Evolutionary conservation across 768 basidiomycete species (phyloP).

Genomic region (Lanmaoa rubissima): DNA sequence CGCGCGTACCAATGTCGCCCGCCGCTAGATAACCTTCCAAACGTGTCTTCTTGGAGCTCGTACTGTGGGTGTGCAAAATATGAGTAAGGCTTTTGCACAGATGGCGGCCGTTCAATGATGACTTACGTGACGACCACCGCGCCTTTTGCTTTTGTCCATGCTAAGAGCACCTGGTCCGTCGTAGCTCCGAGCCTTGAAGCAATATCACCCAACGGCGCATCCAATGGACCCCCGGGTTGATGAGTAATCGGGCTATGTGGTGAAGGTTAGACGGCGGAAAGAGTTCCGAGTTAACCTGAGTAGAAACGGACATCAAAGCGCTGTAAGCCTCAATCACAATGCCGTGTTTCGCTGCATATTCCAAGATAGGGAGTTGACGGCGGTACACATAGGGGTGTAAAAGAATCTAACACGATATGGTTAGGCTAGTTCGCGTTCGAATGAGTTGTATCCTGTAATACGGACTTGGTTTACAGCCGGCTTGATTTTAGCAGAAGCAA

Average conservation of each 20-base stretch:
- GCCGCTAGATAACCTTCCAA: constrained; percentile 67
- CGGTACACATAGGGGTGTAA: constrained; percentile 70
- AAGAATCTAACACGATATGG: constrained; percentile 45
- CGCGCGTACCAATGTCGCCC: constrained; percentile 53
- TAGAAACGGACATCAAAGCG: constrained; percentile 49
- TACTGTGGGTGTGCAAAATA: constrained; percentile 33
- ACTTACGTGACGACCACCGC: constrained; percentile 61
- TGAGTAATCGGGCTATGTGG: constrained; percentile 54
- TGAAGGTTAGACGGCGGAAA: neutral
- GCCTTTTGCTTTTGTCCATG: constrained; percentile 71
- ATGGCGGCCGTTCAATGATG: neutral
- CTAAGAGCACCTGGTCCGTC: constrained; percentile 66
- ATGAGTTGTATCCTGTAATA: neutral
- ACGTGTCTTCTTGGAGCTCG: constrained; percentile 63
- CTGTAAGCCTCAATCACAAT: constrained; percentile 77
- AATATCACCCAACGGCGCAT: constrained; percentile 54
- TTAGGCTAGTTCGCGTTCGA: neutral
- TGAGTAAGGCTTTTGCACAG: neutral
- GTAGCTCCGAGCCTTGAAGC: constrained; percentile 49
- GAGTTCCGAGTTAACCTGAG: neutral
- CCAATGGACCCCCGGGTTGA: constrained; percentile 61
- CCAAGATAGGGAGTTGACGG: constrained; percentile 52
- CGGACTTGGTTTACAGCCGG: constrained; percentile 68
- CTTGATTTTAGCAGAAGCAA: constrained; percentile 58
- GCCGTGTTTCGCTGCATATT: constrained; percentile 52